Conservation (phyloP, 2,329 filamentous ascomycete genomes). For the Huntiella omanensis region DNA sequence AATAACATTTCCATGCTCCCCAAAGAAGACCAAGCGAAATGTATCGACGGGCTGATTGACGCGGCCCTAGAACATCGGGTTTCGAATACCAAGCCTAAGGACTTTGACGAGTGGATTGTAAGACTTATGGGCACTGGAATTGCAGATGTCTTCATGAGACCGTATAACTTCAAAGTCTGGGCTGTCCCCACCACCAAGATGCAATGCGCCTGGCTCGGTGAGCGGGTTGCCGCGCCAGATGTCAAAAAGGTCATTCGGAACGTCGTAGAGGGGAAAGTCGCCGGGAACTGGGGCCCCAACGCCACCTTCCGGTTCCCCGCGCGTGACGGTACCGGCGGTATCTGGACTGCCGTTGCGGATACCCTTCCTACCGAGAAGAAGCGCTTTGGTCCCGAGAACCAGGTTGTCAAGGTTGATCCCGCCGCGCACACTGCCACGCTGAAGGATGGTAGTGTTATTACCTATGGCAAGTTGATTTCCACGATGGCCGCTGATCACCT, state of each 20-base stretch:
- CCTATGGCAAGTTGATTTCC: slow-evolving; percentile 81
- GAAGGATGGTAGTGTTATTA: slow-evolving; percentile 68
- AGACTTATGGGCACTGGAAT: slow-evolving; percentile 79
- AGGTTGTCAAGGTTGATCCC: slow-evolving; percentile 74
- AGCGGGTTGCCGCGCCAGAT: slow-evolving; percentile 93
- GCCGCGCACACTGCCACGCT: slow-evolving; percentile 67
- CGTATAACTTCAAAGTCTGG: slow-evolving; percentile 99
- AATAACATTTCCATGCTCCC: slow-evolving; percentile 98
- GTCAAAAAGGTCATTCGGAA: slow-evolving; percentile 88
- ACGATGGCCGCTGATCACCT: slow-evolving; percentile 93
- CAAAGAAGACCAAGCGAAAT: slow-evolving; percentile 90
- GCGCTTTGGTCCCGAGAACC: slow-evolving; percentile 67
- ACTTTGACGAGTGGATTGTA: slow-evolving; percentile 97
- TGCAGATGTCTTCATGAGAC: slow-evolving; percentile 93
- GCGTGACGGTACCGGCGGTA: slow-evolving; percentile 85
- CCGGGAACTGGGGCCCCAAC: slow-evolving; percentile 95
- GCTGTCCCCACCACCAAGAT: slow-evolving; percentile 97
- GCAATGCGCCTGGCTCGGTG: slow-evolving; percentile 97
- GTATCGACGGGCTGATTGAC: slow-evolving; percentile 91
- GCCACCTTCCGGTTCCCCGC: slow-evolving; percentile 97
- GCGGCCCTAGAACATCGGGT: slow-evolving; percentile 68
- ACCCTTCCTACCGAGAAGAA: slow-evolving; percentile 86
- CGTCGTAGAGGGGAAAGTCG: slow-evolving; percentile 87
- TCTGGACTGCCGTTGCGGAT: slow-evolving; percentile 94
- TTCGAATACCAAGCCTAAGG: slow-evolving; percentile 75